A percentile compares a stretch with the other conserved stretches of the same genome.
These are phyloP conservation scores for Rhexocercosporidium sp. DNA, from an alignment of 2,329 filamentous ascomycete species.

Conservation along the genomic window DNA sequence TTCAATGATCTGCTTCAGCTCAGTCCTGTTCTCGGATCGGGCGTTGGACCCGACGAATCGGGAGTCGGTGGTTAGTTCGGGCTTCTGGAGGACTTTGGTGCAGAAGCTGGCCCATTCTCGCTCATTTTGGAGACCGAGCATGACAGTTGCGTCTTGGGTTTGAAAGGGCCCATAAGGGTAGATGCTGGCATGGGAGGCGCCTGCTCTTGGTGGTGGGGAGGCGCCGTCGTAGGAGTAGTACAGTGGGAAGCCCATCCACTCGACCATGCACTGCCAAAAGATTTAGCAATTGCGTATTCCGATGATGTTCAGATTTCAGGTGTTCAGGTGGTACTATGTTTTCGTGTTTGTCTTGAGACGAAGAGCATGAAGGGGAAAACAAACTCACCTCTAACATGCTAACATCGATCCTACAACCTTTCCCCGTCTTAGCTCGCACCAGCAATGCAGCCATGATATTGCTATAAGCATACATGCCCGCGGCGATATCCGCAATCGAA, in stretches of 20 bases:
- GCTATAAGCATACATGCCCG: slow-evolving; percentile 19
- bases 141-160: slow-evolving; percentile 4
- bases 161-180: slow-evolving; percentile 15
- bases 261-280: slow-evolving; percentile 12
- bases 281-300: neutral
- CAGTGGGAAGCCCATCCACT: slow-evolving; percentile 18
- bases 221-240: slow-evolving; percentile 12
- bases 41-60: neutral
- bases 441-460: slow-evolving; percentile 18
- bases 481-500: slow-evolving; percentile 18
- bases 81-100: neutral
- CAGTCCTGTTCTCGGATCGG: slow-evolving; percentile 10
- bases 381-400: slow-evolving; percentile 15
- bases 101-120: slow-evolving; percentile 15
- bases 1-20: slow-evolving; percentile 9
- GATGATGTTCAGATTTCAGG: neutral
- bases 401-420: slow-evolving; percentile 17
- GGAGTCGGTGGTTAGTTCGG: neutral
- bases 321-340: neutral
- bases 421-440: slow-evolving; percentile 13
- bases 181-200: slow-evolving; percentile 12
- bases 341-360: neutral
- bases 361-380: neutral
- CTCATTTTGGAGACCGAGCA: slow-evolving; percentile 18
- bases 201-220: slow-evolving; percentile 2